phyloP scores from a whole-genome alignment of 164 flowering plant species.

The Brasenia schreberi region DNA sequence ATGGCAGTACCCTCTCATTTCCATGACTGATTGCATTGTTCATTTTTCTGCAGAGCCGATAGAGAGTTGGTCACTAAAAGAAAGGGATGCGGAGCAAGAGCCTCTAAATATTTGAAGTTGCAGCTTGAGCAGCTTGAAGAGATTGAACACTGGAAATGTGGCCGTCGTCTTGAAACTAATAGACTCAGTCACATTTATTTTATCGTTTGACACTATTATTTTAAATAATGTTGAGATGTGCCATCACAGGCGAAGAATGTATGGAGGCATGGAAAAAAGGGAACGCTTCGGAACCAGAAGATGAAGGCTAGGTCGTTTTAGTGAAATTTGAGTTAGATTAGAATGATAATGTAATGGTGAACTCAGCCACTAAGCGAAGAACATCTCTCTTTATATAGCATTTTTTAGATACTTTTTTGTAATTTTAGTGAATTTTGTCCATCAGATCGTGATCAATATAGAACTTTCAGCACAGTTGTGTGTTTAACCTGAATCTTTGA shows the following conservation, averaged over 20 bases:
- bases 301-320: background rate
- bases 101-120: background rate
- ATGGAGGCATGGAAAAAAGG: background rate
- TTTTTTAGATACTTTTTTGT: background rate
- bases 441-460: background rate
- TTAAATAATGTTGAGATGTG: background rate
- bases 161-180: background rate
- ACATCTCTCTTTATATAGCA: background rate
- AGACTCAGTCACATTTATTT: background rate
- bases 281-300: background rate
- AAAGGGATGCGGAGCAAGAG: background rate
- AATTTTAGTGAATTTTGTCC: background rate
- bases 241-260: background rate
- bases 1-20: background rate
- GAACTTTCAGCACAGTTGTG: background rate
- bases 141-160: background rate
- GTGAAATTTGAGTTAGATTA: background rate
- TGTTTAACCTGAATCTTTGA: background rate
- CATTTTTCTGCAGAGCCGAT: background rate
- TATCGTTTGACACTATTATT: background rate
- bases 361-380: background rate
- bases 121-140: background rate
- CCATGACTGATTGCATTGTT: background rate
- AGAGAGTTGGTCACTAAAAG: background rate
- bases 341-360: background rate